A percentile compares a stretch with the other conserved stretches of the same genome.
phyloP scores from a whole-genome alignment of 495 filamentous ascomycete species.

The Monascus purpureus region DNA sequence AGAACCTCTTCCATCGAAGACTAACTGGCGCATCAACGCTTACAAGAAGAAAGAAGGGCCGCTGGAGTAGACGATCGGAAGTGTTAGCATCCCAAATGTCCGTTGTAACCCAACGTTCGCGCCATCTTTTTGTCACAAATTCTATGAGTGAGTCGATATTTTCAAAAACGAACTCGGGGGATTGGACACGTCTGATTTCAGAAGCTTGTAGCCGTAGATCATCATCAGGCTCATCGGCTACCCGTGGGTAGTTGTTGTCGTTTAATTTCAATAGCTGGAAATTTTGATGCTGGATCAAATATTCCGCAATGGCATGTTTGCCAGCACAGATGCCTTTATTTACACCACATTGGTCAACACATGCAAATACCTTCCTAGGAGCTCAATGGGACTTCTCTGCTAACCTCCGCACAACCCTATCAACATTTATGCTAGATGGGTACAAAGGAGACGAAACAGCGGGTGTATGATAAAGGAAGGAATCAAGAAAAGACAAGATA shows the following conservation, averaged over 20 bases:
- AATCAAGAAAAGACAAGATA: too few relatives aligned
- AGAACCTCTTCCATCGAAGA: slow-evolving; percentile 66
- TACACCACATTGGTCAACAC: slow-evolving; percentile 5
- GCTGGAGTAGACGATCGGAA: slow-evolving; percentile 56
- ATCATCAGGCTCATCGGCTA: slow-evolving; percentile 17
- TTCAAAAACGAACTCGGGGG: slow-evolving; percentile 34
- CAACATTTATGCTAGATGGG: slow-evolving; percentile 45
- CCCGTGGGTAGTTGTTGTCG: slow-evolving; percentile 5
- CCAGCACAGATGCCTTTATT: slow-evolving; percentile 87
- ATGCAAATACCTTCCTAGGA: slow-evolving; percentile 10
- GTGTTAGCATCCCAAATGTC: slow-evolving; percentile 55
- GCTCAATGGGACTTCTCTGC: slow-evolving; percentile 9
- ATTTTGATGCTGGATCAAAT: slow-evolving; percentile 60
- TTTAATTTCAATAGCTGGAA: slow-evolving; percentile 41
- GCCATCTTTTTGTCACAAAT: slow-evolving; percentile 76
- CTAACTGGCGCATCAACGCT: slow-evolving; percentile 81
- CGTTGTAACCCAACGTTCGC: slow-evolving; percentile 67
- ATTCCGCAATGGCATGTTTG: slow-evolving; percentile 72
- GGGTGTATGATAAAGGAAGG: too few relatives aligned
- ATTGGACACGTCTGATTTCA: slow-evolving; percentile 7
- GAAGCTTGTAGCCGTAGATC: slow-evolving; percentile 18
- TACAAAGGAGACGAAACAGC: too few relatives aligned
- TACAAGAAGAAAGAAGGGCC: slow-evolving; percentile 87
- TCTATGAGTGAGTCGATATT: slow-evolving; percentile 53
- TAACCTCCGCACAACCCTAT: slow-evolving; percentile 87